Base-by-base conservation (phyloP, 805 yeast genomes). In the Spathaspora arborariae region DNA sequence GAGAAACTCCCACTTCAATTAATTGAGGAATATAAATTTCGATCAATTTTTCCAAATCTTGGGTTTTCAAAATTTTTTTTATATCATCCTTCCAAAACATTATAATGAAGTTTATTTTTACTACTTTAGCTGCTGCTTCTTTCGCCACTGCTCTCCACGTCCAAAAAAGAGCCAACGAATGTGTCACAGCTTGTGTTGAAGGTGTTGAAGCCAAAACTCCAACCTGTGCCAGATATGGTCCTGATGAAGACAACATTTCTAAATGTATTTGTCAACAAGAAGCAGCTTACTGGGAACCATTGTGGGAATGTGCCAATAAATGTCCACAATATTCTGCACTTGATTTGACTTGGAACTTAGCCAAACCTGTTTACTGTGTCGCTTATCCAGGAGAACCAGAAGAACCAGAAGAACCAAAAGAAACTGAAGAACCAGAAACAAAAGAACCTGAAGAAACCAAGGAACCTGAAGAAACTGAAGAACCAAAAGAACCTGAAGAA, bases 331-430 rank as follows among this genome's bases (percentile, higher is more conserved):
- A 37, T 15, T 9, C 39, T 37, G 6, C 20, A 5, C 5, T 37
- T 15, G 16, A 19, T 37, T 19, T 20, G 6, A 13, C 39, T 15
- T 20, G 24, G 39, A 22, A 37, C 4, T 11, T 11, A 20, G 24
- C 39, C n/a, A 37, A 37, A 22, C 21, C 39, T 10, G 15, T 37
- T 19, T 37, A 37, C 16, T 37, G 39, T 37, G 39, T 22, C n/a
- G 11, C 5, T 21, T 18, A 16, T 22, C 39, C 21, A 37, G 39
- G 39, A 10, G 39, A 37, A 20, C 39, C 39, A 37, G n/a, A 13
- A 3, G 39, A 37, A 19, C 39, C 39, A 37, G 39, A 37, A 37
- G 24, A 15, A 37, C 39, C 39, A 37, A n/a, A 37, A 18, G 24
- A 37, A 7, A 5, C 39, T 10, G 20, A 36, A 36, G 5, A 9